A percentile compares a stretch with the other conserved stretches of the same genome.
These are phyloP conservation scores for Fusarium palustre DNA, from an alignment of 2,329 filamentous ascomycete species.

Conservation along the genomic window DNA sequence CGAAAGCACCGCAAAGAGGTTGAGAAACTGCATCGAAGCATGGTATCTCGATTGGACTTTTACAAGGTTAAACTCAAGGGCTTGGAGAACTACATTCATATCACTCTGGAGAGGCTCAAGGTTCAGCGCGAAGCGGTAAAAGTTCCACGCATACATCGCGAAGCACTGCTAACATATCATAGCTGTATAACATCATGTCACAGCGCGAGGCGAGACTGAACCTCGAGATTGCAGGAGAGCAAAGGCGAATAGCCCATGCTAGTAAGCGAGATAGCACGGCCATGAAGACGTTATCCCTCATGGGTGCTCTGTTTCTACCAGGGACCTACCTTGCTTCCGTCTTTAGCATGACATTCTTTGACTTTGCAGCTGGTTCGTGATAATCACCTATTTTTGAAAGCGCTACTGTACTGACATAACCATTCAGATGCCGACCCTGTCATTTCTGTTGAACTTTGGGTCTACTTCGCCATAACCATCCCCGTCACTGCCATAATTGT, in stretches of 20 bases:
- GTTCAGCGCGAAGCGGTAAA: slow-evolving; percentile 71
- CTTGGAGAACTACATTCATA: slow-evolving; percentile 72
- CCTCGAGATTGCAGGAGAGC: slow-evolving; percentile 71
- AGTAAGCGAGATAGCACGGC: slow-evolving; percentile 72
- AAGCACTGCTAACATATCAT: slow-evolving; percentile 18
- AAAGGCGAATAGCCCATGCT: slow-evolving; percentile 68
- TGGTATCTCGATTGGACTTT: slow-evolving; percentile 68
- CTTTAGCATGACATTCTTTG: slow-evolving; percentile 76
- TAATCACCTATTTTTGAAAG: background rate
- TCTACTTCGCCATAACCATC: slow-evolving; percentile 72
- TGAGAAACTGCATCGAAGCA: slow-evolving; percentile 63
- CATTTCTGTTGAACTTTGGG: slow-evolving; percentile 67
- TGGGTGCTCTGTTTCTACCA: slow-evolving; percentile 72
- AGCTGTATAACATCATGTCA: slow-evolving; percentile 75
- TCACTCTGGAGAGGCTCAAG: slow-evolving; percentile 69
- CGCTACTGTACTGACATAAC: slow-evolving; percentile 1
- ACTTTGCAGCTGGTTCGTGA: slow-evolving; percentile 63
- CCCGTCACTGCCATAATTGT: slow-evolving; percentile 69
- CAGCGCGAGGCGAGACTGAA: slow-evolving; percentile 74
- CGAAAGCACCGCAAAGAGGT: slow-evolving; percentile 51
- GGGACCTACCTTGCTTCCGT: slow-evolving; percentile 72
- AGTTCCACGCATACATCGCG: slow-evolving; percentile 13
- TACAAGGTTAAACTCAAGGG: slow-evolving; percentile 71
- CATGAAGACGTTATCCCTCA: slow-evolving; percentile 73
- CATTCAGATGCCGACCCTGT: slow-evolving; percentile 51